phyloP scores from a whole-genome alignment of 2,329 filamentous ascomycete genomes.

The Neoarthrinium moseri region DNA sequence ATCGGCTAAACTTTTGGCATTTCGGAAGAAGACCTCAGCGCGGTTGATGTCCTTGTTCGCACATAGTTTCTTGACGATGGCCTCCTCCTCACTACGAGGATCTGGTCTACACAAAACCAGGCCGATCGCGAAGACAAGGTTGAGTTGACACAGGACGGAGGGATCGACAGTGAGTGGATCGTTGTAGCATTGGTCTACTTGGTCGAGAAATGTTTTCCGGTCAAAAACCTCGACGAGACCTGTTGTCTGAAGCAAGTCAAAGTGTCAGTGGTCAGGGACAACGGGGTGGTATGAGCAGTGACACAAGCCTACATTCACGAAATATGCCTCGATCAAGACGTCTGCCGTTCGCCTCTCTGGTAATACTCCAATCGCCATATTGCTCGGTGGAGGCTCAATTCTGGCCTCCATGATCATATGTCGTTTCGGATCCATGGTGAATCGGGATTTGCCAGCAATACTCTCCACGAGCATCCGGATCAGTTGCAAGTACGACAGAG shows the following conservation, averaged over 20 bases:
- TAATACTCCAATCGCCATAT: conserved; percentile 49
- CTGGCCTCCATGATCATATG: conserved; percentile 56
- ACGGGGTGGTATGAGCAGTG: too few relatives aligned
- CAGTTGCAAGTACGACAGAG: conserved; percentile 58
- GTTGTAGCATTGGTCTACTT: conserved; percentile 52
- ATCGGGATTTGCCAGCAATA: conserved; percentile 51
- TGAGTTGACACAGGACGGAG: conserved; percentile 57
- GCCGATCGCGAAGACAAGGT: conserved; percentile 63
- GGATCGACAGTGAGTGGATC: conserved; percentile 49
- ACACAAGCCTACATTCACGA: conserved; percentile 50
- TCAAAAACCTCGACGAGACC: conserved; percentile 62
- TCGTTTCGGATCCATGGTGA: conserved; percentile 55
- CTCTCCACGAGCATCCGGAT: conserved; percentile 60
- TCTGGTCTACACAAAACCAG: conserved; percentile 54
- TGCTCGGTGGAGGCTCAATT: conserved; percentile 43
- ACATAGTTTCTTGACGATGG: conserved; percentile 49
- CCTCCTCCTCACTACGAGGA: conserved; percentile 47
- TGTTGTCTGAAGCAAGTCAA: conserved; percentile 44
- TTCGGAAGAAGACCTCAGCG: conserved; percentile 63
- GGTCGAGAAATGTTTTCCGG: conserved; percentile 44
- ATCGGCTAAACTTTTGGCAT: conserved; percentile 52
- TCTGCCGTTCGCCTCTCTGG: conserved; percentile 54
- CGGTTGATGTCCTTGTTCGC: conserved; percentile 43
- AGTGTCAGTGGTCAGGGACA: neutral
- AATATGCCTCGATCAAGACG: conserved; percentile 57